phyloP scores from a whole-genome alignment of 495 filamentous ascomycete genomes.

The Chaetomium tenue region DNA sequence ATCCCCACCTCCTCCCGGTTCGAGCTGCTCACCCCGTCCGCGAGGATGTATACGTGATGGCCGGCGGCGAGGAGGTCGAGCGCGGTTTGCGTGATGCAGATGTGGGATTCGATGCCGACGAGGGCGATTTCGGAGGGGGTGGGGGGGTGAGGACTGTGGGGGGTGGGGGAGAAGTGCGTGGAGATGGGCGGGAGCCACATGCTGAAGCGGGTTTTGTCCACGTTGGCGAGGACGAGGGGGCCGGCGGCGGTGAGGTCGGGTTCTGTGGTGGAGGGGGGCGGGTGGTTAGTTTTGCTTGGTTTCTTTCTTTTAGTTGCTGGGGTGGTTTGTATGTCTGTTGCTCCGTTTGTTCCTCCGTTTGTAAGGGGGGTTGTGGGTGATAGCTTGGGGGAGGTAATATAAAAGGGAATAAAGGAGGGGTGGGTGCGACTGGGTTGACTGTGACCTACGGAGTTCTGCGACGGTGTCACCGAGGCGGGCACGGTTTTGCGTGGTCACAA shows the following conservation, averaged over 20 bases:
- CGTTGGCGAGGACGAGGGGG: conserved; percentile 49
- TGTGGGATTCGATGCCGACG: conserved; percentile 89
- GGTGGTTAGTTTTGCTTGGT: too few relatives aligned
- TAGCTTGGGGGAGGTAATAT: too few relatives aligned
- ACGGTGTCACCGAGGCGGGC: conserved; percentile 74
- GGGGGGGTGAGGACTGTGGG: background rate
- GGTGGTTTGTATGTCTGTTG: too few relatives aligned
- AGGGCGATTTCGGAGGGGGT: conserved; percentile 51
- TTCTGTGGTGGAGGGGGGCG: background rate
- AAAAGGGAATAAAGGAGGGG: too few relatives aligned
- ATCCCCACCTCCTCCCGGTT: conserved; percentile 77
- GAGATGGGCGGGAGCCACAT: conserved; percentile 63
- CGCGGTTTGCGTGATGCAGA: conserved; percentile 91
- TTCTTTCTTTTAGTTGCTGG: too few relatives aligned
- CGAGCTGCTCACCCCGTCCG: conserved; percentile 87
- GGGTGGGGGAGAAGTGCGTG: conserved; percentile 30
- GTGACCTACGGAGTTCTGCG: conserved; percentile 54
- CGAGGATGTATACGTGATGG: conserved; percentile 81
- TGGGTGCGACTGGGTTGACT: too few relatives aligned
- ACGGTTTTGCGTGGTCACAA: conserved; percentile 79
- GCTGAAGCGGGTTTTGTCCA: conserved; percentile 87
- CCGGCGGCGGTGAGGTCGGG: conserved; percentile 33
- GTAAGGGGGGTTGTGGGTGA: too few relatives aligned
- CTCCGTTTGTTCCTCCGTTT: too few relatives aligned
- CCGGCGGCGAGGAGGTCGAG: conserved; percentile 73